phyloP scores from a whole-genome alignment of 306 rosid genomes.

The Glycine soja region DNA sequence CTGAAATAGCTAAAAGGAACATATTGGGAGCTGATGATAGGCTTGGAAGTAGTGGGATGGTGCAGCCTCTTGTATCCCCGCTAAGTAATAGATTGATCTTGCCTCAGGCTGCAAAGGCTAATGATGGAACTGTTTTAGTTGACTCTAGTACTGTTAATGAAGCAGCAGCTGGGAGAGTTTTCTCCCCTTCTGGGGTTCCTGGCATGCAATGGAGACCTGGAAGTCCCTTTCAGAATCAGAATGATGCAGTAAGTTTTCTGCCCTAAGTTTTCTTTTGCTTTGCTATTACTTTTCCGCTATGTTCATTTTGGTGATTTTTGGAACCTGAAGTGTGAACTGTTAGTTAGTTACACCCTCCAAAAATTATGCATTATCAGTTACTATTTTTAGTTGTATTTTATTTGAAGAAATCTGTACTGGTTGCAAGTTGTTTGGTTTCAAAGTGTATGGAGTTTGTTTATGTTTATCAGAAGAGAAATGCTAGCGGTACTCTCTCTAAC shows the following conservation, averaged over 20 bases:
- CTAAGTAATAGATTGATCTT: conserved; percentile 68
- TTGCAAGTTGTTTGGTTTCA: conserved; percentile 29
- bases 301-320: conserved; percentile 28
- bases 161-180: conserved; percentile 77
- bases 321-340: conserved; percentile 24
- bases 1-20: conserved; percentile 82
- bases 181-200: conserved; percentile 81
- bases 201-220: conserved; percentile 99
- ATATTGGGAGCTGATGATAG: conserved; percentile 84
- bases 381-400: conserved; percentile 32
- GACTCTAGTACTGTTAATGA: conserved; percentile 75
- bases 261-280: background rate
- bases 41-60: conserved; percentile 79
- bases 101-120: conserved; percentile 75
- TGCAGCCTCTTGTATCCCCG: conserved; percentile 80
- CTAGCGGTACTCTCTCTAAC: too few species aligned
- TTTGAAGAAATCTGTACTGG: conserved; percentile 20
- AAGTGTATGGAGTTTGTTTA: background rate
- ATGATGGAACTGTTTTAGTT: conserved; percentile 68
- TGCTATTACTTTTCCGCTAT: conserved; percentile 36
- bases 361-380: background rate
- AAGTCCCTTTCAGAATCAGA: conserved; percentile 81
- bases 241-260: conserved; percentile 64
- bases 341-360: conserved; percentile 7
- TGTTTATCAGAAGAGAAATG: background rate